These are phyloP conservation scores for Colletotrichum ledebouriae DNA, from an alignment of 2,329 filamentous ascomycete genomes.

Conservation along the genomic window DNA sequence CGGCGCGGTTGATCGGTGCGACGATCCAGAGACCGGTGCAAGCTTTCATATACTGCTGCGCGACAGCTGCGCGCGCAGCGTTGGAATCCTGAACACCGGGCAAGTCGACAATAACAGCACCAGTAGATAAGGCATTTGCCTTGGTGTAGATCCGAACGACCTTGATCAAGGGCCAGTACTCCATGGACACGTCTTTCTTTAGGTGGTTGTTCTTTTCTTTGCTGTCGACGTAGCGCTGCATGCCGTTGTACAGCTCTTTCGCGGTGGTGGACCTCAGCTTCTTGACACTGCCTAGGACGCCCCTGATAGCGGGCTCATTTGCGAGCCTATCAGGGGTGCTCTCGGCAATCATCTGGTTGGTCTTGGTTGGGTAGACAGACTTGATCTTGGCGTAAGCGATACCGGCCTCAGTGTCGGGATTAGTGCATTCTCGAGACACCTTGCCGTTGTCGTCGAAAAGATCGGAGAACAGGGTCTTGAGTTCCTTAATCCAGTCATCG, in stretches of 20 bases:
- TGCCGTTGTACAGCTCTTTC: conserved; percentile 43
- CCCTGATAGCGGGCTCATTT: conserved; percentile 44
- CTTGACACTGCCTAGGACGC: conserved; percentile 47
- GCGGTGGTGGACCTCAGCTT: conserved; percentile 44
- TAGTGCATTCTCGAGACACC: conserved; percentile 52
- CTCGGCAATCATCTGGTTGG: conserved; percentile 47
- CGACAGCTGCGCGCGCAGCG: conserved; percentile 69
- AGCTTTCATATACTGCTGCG: conserved; percentile 70
- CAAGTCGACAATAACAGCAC: conserved; percentile 60
- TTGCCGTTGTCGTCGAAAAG: conserved; percentile 58
- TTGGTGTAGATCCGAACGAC: conserved; percentile 59
- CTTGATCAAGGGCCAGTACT: conserved; percentile 66
- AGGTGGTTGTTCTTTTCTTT: conserved; percentile 46
- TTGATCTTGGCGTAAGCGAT: conserved; percentile 59
- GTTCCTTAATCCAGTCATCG: conserved; percentile 67
- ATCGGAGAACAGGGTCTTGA: conserved; percentile 63
- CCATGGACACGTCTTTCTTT: conserved; percentile 42
- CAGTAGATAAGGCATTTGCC: conserved; percentile 51
- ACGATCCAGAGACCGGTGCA: conserved; percentile 73
- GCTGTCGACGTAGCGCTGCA: conserved; percentile 50
- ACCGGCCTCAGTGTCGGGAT: conserved; percentile 59
- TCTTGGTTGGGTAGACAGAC: conserved; percentile 58
- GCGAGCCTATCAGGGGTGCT: conserved; percentile 43
- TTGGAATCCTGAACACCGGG: conserved; percentile 73
- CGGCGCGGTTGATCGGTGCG: conserved; percentile 71